phyloP scores from a whole-genome alignment of 495 filamentous ascomycete species.

The Trichocladium antarcticum region DNA sequence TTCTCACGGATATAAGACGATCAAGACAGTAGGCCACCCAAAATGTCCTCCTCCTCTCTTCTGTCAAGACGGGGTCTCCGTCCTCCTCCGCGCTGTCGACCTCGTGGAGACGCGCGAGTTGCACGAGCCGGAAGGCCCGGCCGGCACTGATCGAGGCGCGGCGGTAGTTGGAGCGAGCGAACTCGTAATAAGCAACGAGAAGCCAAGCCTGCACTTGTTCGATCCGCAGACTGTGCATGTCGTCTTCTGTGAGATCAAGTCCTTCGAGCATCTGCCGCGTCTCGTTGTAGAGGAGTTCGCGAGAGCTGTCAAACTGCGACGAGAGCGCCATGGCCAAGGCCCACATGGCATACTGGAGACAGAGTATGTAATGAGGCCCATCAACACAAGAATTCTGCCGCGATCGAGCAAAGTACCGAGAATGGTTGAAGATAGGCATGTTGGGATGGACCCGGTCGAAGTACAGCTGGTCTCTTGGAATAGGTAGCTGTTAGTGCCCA shows the following conservation, averaged over 20 bases:
- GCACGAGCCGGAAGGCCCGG: constrained; percentile 42
- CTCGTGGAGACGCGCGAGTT: constrained; percentile 41
- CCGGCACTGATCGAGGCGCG: constrained; percentile 46
- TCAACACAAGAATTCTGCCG: constrained; percentile 4
- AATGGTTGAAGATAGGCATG: constrained; percentile 43
- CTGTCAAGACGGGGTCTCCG: constrained; percentile 24
- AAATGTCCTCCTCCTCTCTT: constrained; percentile 44
- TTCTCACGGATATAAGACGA: constrained; percentile 39
- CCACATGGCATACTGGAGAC: constrained; percentile 48
- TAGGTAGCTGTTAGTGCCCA: too few relatives aligned
- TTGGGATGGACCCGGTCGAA: constrained; percentile 48
- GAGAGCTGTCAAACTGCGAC: constrained; percentile 39
- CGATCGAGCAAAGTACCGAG: constrained; percentile 19
- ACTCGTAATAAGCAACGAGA: constrained; percentile 43
- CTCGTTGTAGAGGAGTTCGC: constrained; percentile 38
- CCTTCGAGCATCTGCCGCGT: constrained; percentile 39
- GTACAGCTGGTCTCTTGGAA: constrained; percentile 42
- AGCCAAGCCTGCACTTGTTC: constrained; percentile 48
- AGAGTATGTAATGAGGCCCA: constrained; percentile 27
- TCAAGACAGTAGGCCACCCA: constrained; percentile 49
- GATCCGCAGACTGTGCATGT: constrained; percentile 19
- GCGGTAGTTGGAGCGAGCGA: constrained; percentile 36
- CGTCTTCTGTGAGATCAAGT: constrained; percentile 23
- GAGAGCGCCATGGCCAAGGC: constrained; percentile 43
- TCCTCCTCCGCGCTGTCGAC: constrained; percentile 31